These are phyloP conservation scores for Juglanconis juglandina DNA, from an alignment of 2,329 filamentous ascomycete species.

Conservation along the genomic window DNA sequence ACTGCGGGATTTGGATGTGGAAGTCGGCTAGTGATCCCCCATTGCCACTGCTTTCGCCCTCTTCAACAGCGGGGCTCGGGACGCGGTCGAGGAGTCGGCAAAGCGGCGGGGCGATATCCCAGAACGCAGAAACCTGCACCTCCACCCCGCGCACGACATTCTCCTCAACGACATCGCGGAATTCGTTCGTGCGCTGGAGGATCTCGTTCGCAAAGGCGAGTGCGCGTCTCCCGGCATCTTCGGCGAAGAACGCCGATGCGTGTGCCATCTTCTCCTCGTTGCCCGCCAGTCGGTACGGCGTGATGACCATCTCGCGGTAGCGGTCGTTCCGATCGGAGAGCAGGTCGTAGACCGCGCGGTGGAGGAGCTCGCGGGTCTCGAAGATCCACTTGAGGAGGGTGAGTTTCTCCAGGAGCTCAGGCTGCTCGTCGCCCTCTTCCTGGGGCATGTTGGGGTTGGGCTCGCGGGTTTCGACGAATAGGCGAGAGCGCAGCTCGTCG, in stretches of 20 bases:
- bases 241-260: conserved; percentile 76
- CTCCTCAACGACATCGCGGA: conserved; percentile 74
- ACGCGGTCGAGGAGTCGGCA: conserved; percentile 76
- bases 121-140: conserved; percentile 88
- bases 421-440: conserved; percentile 92
- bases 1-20: conserved; percentile 70
- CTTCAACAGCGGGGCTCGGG: conserved; percentile 38
- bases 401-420: conserved; percentile 88
- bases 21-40: conserved; percentile 47
- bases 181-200: conserved; percentile 69
- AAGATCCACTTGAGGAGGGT: conserved; percentile 97
- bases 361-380: conserved; percentile 82
- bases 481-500: conserved; percentile 65
- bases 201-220: conserved; percentile 68
- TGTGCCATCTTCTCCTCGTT: conserved; percentile 77
- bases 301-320: conserved; percentile 79
- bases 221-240: conserved; percentile 71
- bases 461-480: conserved; percentile 68
- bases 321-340: conserved; percentile 81
- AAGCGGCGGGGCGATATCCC: conserved; percentile 91
- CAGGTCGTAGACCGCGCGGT: conserved; percentile 81
- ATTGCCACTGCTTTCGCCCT: neutral
- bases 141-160: conserved; percentile 87
- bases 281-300: conserved; percentile 71
- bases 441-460: conserved; percentile 78